phyloP scores from a whole-genome alignment of 1,284 basidiomycete genomes.

The Cryptococcus jaspeensis region DNA sequence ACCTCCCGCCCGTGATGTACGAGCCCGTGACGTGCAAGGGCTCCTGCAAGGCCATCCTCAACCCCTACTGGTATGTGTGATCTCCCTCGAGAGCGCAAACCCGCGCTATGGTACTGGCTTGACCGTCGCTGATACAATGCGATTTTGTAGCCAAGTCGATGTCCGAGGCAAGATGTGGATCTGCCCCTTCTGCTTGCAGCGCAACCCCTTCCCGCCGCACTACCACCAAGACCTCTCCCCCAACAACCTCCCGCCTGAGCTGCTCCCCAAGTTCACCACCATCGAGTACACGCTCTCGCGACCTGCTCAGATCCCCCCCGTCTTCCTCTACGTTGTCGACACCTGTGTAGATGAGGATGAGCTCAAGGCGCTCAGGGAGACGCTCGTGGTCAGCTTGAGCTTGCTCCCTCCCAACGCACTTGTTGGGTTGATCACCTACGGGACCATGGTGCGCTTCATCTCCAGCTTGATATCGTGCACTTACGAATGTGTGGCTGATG shows the following conservation, averaged over 20 bases:
- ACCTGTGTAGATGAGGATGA: conserved; percentile 97
- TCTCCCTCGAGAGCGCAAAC: neutral
- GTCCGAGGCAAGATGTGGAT: conserved; percentile 99
- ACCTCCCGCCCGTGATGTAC: conserved; percentile 93
- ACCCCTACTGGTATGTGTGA: conserved; percentile 82
- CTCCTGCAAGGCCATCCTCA: conserved; percentile 93
- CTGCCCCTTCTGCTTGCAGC: conserved; percentile 94
- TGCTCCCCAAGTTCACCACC: conserved; percentile 96
- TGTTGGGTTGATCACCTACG: conserved; percentile 92
- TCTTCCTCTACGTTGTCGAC: conserved; percentile 97
- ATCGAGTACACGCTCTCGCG: conserved; percentile 97
- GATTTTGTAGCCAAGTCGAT: conserved; percentile 79
- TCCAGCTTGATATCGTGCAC: neutral
- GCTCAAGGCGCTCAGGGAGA: conserved; percentile 89
- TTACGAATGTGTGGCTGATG: neutral
- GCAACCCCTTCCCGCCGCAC: conserved; percentile 96
- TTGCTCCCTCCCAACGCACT: conserved; percentile 90
- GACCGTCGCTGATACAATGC: neutral
- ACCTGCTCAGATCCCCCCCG: conserved; percentile 85
- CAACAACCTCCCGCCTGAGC: conserved; percentile 92
- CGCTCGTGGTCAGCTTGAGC: conserved; percentile 87
- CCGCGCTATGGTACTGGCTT: too few species aligned
- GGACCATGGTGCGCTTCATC: conserved; percentile 76
- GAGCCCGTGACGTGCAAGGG: conserved; percentile 99
- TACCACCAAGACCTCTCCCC: conserved; percentile 95